Conservation (phyloP, 352 stramenopile species). For the Phytophthora megakarya region DNA sequence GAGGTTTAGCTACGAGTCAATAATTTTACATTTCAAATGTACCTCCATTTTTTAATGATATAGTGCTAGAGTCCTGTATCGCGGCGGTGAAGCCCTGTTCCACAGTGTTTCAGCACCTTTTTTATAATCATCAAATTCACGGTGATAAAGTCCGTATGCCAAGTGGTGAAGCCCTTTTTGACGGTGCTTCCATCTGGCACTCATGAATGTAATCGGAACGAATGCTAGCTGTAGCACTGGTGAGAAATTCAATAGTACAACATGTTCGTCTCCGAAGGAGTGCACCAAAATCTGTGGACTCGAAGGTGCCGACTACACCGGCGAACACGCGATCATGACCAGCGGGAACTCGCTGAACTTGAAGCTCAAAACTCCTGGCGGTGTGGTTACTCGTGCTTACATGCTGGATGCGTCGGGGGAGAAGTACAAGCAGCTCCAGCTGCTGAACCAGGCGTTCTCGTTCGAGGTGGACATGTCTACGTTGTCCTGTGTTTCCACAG, state of each 20-base stretch:
- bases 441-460: slow-evolving; percentile 65
- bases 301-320: slow-evolving; percentile 57
- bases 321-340: slow-evolving; percentile 52
- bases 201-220: slow-evolving; percentile 47
- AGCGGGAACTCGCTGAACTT: slow-evolving; percentile 35
- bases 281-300: slow-evolving; percentile 53
- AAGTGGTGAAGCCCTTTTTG: too few species aligned
- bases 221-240: slow-evolving; percentile 50
- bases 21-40: too few species aligned
- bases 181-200: too few species aligned
- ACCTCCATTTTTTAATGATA: too few species aligned
- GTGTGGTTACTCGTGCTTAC: slow-evolving; percentile 59
- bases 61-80: too few species aligned
- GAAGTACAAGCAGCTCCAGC: slow-evolving; percentile 63
- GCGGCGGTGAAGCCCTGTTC: too few species aligned
- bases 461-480: slow-evolving; percentile 61
- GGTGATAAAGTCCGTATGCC: too few species aligned
- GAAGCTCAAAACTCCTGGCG: slow-evolving; percentile 54
- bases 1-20: too few species aligned
- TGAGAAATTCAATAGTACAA: slow-evolving; percentile 41
- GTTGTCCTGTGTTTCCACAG: slow-evolving; percentile 52
- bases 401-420: slow-evolving; percentile 35
- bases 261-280: slow-evolving; percentile 43
- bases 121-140: too few species aligned
- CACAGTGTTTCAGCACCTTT: too few species aligned